Base-by-base conservation (phyloP, 208 protist species). In the Acanthamoeba polyphaga region DNA sequence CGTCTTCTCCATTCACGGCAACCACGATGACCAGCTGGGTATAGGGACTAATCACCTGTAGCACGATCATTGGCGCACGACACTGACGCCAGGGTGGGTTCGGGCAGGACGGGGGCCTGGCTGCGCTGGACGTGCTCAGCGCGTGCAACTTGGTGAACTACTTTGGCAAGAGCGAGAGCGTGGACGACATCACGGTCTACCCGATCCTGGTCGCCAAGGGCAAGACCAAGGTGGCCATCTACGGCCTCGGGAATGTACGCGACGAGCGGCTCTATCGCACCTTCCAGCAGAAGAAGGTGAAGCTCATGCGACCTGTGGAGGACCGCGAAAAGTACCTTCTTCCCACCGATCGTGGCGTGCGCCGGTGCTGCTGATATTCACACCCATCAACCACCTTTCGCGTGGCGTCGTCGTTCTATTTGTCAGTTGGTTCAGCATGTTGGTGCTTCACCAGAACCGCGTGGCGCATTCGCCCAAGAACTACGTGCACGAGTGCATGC, bases 21-120 rank as follows among this genome's bases (percentile, higher is more conserved):
- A 99, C 96, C 99, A 99, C 97, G 99, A 99, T 95, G 99, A 99
- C 95, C n/a, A n/a, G n/a, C n/a, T n/a, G n/a, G n/a, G n/a, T n/a
- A n/a, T n/a, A n/a, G n/a, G n/a, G n/a, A n/a, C n/a, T n/a, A n/a
- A n/a, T n/a, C n/a, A n/a, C n/a, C n/a, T n/a, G n/a, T n/a, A n/a
- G n/a, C n/a, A n/a, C n/a, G 38, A 38, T 3, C 38, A 38, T 38
- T 38, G 38, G 38, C 38, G 38, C 38, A 1, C 38, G 38, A 38
- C 38, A 38, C 43, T 49, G 43, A 49, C 58, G 12, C n/a, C 27
- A 43, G 1, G 93, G 2, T 38, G 43, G 13, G 22, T 95, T 53
- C 29, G 29, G 15, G 10, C 29, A 66, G 96, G 97, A 97, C 17
- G 96, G 95, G 24, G 98, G 97, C 53, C 96, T 98, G 1, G 96